Evolutionary conservation across 495 filamentous ascomycete genomes (phyloP).

Genomic region (Tuber calosporum): DNA sequence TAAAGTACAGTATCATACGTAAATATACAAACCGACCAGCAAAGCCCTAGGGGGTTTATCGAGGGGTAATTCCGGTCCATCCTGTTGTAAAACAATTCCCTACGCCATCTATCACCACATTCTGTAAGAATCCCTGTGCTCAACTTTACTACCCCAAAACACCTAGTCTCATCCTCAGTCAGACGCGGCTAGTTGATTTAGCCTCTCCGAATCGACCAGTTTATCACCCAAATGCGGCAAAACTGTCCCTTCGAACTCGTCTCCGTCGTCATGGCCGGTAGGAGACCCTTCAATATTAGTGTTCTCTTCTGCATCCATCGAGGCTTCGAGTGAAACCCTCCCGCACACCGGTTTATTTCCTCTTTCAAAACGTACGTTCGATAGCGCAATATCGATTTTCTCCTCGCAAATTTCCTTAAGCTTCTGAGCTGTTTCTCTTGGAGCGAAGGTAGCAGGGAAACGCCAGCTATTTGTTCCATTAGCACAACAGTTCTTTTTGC

Average conservation of each 20-base stretch:
- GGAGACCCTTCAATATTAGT: neutral
- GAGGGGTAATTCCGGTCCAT: neutral
- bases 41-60: neutral
- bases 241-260: neutral
- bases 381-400: conserved; percentile 53
- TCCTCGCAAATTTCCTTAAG: conserved; percentile 72
- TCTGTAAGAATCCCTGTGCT: neutral
- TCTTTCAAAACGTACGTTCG: conserved; percentile 13
- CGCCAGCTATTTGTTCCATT: conserved; percentile 47
- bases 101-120: neutral
- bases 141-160: neutral
- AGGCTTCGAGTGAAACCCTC: neutral
- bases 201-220: neutral
- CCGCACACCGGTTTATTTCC: neutral
- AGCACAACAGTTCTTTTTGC: neutral
- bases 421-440: conserved; percentile 67
- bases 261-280: neutral
- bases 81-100: neutral
- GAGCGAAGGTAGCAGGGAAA: conserved; percentile 69
- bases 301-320: neutral
- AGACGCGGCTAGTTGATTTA: neutral
- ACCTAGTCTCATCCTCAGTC: neutral
- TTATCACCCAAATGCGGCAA: neutral
- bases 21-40: neutral
- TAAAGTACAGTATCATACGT: neutral